These are phyloP conservation scores for Bryum argenteum DNA, from an alignment of 225 moss, liverwort and hornwort genomes.

Conservation along the genomic window DNA sequence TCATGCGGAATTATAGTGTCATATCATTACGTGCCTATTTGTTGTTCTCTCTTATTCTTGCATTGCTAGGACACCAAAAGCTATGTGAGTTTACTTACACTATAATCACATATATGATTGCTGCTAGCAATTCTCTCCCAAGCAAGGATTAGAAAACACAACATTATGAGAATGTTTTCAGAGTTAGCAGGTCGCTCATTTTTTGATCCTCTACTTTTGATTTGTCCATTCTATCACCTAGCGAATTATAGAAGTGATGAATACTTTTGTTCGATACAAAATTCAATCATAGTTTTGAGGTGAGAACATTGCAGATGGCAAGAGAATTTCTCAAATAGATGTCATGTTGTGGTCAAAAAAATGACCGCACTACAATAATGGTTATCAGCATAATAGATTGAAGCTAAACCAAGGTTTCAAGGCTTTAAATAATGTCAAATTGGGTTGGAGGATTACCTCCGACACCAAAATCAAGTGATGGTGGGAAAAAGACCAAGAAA, in stretches of 20 bases:
- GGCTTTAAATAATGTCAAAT: conserved; percentile 41
- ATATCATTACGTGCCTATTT: conserved; percentile 36
- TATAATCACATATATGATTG: conserved; percentile 25
- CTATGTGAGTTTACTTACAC: conserved; percentile 42
- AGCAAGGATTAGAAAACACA: conserved; percentile 19
- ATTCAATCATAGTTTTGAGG: background rate
- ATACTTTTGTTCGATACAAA: background rate
- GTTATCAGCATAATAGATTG: background rate
- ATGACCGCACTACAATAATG: no score
- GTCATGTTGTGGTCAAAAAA: background rate
- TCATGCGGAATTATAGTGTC: conserved; percentile 12
- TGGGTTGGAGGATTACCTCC: conserved; percentile 46
- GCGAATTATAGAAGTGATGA: background rate
- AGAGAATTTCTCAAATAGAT: background rate
- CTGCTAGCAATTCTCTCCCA: conserved; percentile 31
- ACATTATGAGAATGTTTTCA: background rate
- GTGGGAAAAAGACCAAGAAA: conserved; percentile 26
- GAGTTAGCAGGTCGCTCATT: background rate
- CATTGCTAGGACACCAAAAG: conserved; percentile 45
- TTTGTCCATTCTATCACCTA: conserved; percentile 18
- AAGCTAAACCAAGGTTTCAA: background rate
- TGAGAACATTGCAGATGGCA: background rate
- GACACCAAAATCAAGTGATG: background rate
- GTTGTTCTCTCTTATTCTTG: conserved; percentile 44
- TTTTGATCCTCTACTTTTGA: background rate